phyloP scores from a whole-genome alignment of 139 green algal species.

The Coelastrella sp. region DNA sequence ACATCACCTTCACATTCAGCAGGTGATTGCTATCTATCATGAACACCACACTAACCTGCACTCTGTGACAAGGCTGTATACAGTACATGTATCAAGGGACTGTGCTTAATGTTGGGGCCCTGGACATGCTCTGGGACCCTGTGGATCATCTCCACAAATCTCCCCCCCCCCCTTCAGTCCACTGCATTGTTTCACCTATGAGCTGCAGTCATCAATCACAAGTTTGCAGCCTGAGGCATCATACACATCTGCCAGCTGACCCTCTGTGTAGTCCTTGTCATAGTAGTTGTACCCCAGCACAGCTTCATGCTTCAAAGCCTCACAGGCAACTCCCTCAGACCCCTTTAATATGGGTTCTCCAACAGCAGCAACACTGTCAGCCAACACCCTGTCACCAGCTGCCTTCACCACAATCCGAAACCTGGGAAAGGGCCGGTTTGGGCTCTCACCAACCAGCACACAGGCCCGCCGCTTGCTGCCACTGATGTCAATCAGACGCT shows the following conservation, averaged over 20 bases:
- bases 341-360: slow-evolving; percentile 11
- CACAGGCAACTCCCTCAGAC: neutral
- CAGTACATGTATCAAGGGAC: too few species aligned
- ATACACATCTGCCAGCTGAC: neutral
- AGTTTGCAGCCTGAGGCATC: slow-evolving; percentile 9
- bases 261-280: neutral
- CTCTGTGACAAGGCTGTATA: too few species aligned
- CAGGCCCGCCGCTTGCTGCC: neutral
- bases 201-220: slow-evolving; percentile 20
- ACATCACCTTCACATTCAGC: too few species aligned
- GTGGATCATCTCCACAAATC: neutral
- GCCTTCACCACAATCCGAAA: slow-evolving; percentile 17
- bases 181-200: neutral
- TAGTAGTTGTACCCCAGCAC: neutral
- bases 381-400: neutral
- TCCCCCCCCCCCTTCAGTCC: too few species aligned
- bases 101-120: too few species aligned
- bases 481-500: neutral
- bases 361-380: neutral
- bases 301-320: neutral
- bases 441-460: slow-evolving; percentile 5
- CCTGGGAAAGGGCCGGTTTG: neutral
- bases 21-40: too few species aligned
- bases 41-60: too few species aligned
- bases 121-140: neutral